Percentiles rank a stretch among this genome's conserved stretches.
phyloP scores from a whole-genome alignment of 1,284 basidiomycete species.

The Ustanciosporium gigantosporum region DNA sequence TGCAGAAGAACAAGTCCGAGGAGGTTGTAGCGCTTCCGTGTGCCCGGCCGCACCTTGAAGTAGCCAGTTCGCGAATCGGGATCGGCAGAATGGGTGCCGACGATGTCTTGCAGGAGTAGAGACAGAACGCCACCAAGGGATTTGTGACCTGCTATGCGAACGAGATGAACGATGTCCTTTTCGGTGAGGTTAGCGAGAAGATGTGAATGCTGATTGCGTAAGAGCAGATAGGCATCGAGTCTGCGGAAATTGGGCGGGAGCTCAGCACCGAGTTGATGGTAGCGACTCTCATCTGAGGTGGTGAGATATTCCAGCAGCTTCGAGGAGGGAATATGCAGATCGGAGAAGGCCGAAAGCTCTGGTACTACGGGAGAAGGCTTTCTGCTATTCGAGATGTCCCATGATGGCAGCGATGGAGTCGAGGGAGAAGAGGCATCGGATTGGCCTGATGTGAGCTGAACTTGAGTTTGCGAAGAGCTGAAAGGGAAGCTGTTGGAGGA shows the following conservation, averaged over 20 bases:
- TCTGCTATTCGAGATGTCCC: no score
- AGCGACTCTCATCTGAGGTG: constrained; percentile 1
- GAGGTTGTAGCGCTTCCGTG: constrained; percentile 19
- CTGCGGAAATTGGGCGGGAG: constrained; percentile 7
- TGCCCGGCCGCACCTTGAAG: constrained; percentile 24
- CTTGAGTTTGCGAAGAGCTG: no score
- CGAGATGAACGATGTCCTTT: constrained; percentile 12
- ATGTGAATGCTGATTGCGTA: constrained; percentile 16
- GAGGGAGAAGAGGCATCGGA: no score
- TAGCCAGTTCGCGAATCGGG: constrained; percentile 9
- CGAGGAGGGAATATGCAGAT: neutral
- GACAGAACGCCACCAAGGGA: constrained; percentile 15
- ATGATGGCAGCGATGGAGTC: no score
- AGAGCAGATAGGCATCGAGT: constrained; percentile 25
- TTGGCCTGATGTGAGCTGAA: no score
- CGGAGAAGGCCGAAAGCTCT: no score
- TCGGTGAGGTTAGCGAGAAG: constrained; percentile 12
- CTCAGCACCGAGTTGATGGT: constrained; percentile 4
- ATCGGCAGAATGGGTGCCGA: constrained; percentile 9
- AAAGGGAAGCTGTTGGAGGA: no score
- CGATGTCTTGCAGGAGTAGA: constrained; percentile 20
- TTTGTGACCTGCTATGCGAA: constrained; percentile 5
- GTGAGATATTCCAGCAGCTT: constrained; percentile 13
- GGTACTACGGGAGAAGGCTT: no score
- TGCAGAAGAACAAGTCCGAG: constrained; percentile 15